These are phyloP conservation scores for Linnemannia schmuckeri DNA, from an alignment of 192 early-diverging fungal genomes.

Conservation along the genomic window DNA sequence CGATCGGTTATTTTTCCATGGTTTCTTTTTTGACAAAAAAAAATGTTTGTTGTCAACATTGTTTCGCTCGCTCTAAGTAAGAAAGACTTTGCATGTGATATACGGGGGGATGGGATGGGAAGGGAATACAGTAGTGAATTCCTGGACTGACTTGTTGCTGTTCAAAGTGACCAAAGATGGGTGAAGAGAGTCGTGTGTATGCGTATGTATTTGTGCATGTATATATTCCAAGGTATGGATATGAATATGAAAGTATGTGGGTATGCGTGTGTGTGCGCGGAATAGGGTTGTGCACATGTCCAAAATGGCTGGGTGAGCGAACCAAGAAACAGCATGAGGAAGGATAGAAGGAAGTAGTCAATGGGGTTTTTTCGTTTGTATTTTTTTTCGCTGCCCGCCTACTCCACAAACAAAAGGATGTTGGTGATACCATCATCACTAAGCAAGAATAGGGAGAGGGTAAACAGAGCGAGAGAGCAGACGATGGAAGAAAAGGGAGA, in stretches of 20 bases:
- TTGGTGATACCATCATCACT: constrained; percentile 24
- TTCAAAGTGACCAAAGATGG: not conserved
- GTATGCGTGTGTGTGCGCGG: not conserved
- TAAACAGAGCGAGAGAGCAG: too few species aligned
- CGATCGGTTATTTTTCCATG: not conserved
- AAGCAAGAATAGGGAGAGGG: constrained; percentile 5
- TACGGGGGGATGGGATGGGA: not conserved
- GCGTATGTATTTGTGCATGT: not conserved
- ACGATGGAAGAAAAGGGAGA: not conserved
- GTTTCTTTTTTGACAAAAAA: not conserved
- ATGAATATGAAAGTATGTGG: too few species aligned
- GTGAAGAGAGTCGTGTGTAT: not conserved
- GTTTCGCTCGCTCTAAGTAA: not conserved
- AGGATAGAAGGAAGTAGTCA: not conserved
- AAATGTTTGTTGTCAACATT: not conserved
- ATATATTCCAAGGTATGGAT: not conserved
- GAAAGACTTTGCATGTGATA: not conserved
- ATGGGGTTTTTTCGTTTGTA: not conserved
- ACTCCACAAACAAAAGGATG: not conserved
- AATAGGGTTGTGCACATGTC: constrained; percentile 9
- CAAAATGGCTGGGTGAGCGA: not conserved
- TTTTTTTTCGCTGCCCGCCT: not conserved
- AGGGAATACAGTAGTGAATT: too few species aligned
- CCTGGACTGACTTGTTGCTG: too few species aligned
- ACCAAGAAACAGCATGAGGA: constrained; percentile 3